Evolutionary conservation across 495 filamentous ascomycete genomes (phyloP).

Genomic region (Podospora pseudoanserina): DNA sequence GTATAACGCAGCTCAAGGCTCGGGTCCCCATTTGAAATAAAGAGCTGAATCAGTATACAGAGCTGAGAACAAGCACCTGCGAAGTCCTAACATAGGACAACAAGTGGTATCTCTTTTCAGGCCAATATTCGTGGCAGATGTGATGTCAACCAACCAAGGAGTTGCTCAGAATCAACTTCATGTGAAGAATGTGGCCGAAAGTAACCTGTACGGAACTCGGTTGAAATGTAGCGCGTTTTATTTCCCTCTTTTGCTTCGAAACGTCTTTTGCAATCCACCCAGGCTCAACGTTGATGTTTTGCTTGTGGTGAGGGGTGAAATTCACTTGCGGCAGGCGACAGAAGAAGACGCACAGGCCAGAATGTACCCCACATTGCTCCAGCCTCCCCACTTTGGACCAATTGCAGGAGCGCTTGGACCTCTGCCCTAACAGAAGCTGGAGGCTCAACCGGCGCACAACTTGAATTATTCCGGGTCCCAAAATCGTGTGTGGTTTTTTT

Average conservation of each 20-base stretch:
- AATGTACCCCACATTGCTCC: conserved; percentile 16
- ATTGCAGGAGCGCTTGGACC: conserved; percentile 19
- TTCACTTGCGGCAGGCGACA: not conserved
- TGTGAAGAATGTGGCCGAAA: too few relatives aligned
- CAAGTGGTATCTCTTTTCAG: too few relatives aligned
- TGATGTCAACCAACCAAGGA: too few relatives aligned
- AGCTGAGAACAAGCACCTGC: too few relatives aligned
- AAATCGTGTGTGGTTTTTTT: conserved; percentile 35
- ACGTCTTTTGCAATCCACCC: not conserved
- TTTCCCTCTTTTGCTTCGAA: not conserved
- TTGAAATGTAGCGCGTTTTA: too few relatives aligned
- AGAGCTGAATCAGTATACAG: too few relatives aligned
- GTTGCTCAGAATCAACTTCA: too few relatives aligned
- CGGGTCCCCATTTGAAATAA: too few relatives aligned
- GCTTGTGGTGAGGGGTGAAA: not conserved
- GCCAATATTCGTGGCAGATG: too few relatives aligned
- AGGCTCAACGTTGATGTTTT: not conserved
- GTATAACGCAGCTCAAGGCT: too few relatives aligned
- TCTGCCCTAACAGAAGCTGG: conserved; percentile 33
- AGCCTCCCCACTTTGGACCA: conserved; percentile 23
- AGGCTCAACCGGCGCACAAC: conserved; percentile 32
- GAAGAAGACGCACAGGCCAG: conserved; percentile 19
- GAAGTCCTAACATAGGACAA: too few relatives aligned
- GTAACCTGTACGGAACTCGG: too few relatives aligned
- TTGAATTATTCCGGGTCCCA: conserved; percentile 40